A percentile compares a stretch with the other conserved stretches of the same genome.
These are phyloP conservation scores for Aspergillus tubingensis DNA, from an alignment of 2,329 filamentous ascomycete genomes.

Conservation along the genomic window DNA sequence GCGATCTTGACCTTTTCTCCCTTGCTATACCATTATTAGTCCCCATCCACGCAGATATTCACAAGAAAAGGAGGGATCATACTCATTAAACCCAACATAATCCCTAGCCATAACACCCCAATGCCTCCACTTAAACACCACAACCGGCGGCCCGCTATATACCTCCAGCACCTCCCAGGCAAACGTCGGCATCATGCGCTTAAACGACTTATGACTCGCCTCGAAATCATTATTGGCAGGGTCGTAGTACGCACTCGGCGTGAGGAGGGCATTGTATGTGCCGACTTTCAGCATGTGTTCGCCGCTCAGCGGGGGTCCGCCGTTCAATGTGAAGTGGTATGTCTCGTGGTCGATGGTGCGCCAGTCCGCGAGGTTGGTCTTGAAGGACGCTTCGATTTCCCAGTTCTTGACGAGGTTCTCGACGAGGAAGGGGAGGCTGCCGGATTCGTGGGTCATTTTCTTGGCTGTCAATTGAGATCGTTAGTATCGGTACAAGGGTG, in stretches of 20 bases:
- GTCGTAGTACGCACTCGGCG: slow-evolving; percentile 65
- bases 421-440: slow-evolving; percentile 61
- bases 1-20: slow-evolving; percentile 65
- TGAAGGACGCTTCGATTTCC: slow-evolving; percentile 72
- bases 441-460: slow-evolving; percentile 55
- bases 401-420: slow-evolving; percentile 73
- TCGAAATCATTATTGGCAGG: slow-evolving; percentile 63
- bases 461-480: slow-evolving; percentile 51
- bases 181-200: slow-evolving; percentile 72
- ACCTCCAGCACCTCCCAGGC: slow-evolving; percentile 72
- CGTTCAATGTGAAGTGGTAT: slow-evolving; percentile 67
- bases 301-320: slow-evolving; percentile 57
- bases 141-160: slow-evolving; percentile 64
- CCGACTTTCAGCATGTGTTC: slow-evolving; percentile 68
- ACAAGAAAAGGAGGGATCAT: no score
- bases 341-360: slow-evolving; percentile 62
- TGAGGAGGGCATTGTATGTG: slow-evolving; percentile 69
- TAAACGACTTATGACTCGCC: slow-evolving; percentile 69
- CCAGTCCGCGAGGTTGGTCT: slow-evolving; percentile 63
- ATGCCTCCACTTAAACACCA: slow-evolving; percentile 67
- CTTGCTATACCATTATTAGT: slow-evolving; percentile 44
- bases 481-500: neutral
- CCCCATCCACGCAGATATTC: no score
- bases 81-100: slow-evolving; percentile 66
- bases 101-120: slow-evolving; percentile 69